Evolutionary conservation across 345 rosid species (phyloP).

Genomic region (Hibiscus mutabilis): DNA sequence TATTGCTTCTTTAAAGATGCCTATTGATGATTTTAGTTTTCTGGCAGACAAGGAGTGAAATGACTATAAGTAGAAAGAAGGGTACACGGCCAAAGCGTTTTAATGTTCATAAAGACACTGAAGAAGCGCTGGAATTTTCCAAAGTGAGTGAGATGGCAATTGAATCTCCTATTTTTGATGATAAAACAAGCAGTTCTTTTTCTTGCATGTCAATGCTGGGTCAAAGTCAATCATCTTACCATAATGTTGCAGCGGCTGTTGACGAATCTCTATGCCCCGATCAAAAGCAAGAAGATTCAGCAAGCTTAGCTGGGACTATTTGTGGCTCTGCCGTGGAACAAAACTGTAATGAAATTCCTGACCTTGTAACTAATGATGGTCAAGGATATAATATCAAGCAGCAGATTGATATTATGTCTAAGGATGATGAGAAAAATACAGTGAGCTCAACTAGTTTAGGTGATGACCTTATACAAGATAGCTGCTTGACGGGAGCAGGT

Average conservation of each 20-base stretch:
- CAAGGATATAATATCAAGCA: conserved; percentile 5
- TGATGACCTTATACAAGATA: conserved; percentile 21
- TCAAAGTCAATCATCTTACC: conserved; percentile 44
- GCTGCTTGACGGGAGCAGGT: conserved; percentile 18
- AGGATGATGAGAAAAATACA: conserved; percentile 18
- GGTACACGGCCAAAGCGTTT: conserved; percentile 22
- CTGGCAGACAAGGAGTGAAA: conserved; percentile 39
- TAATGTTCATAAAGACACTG: conserved; percentile 12
- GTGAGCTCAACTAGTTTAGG: conserved; percentile 14
- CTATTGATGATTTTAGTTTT: neutral
- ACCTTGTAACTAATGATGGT: conserved; percentile 12
- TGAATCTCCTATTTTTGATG: conserved; percentile 40
- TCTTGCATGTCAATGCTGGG: conserved; percentile 37
- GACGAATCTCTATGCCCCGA: conserved; percentile 14
- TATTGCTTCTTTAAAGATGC: neutral
- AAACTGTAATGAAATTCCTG: conserved; percentile 13
- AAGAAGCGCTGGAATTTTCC: conserved; percentile 18
- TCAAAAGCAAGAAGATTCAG: conserved; percentile 20
- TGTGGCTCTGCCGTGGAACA: conserved; percentile 11
- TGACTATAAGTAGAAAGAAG: conserved; percentile 30
- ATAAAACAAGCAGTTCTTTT: conserved; percentile 38
- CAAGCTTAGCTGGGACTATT: conserved; percentile 14
- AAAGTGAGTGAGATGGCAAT: conserved; percentile 41
- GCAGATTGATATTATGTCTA: conserved; percentile 9
- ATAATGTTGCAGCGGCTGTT: conserved; percentile 48